These are phyloP conservation scores for Puccinia sorghi DNA, from an alignment of 1,284 basidiomycete species.

Conservation along the genomic window DNA sequence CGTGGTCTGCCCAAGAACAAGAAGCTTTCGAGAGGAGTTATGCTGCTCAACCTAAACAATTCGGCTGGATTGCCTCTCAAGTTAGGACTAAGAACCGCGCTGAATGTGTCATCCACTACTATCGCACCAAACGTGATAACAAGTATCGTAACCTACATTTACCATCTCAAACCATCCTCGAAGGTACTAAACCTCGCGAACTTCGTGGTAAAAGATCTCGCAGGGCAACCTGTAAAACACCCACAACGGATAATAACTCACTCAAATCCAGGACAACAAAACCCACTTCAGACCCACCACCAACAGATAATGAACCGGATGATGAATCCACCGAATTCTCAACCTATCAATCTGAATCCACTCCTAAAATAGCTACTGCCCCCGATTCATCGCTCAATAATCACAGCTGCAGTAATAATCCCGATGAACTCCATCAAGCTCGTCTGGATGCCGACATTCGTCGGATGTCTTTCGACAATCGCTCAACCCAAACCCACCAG, in stretches of 20 bases:
- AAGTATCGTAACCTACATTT: constrained; percentile 46
- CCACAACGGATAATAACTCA: neutral
- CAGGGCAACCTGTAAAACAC: constrained; percentile 5
- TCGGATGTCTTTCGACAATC: constrained; percentile 8
- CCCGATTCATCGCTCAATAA: neutral
- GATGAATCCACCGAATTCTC: constrained; percentile 24
- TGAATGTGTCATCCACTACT: constrained; percentile 50
- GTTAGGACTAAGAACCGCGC: constrained; percentile 41
- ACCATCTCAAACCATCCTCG: constrained; percentile 13
- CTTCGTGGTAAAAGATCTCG: constrained; percentile 35
- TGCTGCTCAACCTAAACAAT: constrained; percentile 47
- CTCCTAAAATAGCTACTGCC: constrained; percentile 2
- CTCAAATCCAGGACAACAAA: constrained; percentile 21
- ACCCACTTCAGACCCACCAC: neutral
- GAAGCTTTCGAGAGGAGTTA: constrained; percentile 43
- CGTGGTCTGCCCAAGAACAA: constrained; percentile 46
- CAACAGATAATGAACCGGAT: constrained; percentile 21
- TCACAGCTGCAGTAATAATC: neutral
- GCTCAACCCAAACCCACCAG: constrained; percentile 1
- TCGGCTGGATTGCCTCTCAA: constrained; percentile 47
- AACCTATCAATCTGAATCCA: constrained; percentile 12
- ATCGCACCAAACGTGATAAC: constrained; percentile 46
- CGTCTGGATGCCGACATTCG: constrained; percentile 15
- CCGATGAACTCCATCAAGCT: neutral
- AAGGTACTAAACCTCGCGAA: constrained; percentile 29